Evolutionary conservation across 2,329 filamentous ascomycete genomes (phyloP).

Genomic region (Colletotrichum tanaceti): DNA sequence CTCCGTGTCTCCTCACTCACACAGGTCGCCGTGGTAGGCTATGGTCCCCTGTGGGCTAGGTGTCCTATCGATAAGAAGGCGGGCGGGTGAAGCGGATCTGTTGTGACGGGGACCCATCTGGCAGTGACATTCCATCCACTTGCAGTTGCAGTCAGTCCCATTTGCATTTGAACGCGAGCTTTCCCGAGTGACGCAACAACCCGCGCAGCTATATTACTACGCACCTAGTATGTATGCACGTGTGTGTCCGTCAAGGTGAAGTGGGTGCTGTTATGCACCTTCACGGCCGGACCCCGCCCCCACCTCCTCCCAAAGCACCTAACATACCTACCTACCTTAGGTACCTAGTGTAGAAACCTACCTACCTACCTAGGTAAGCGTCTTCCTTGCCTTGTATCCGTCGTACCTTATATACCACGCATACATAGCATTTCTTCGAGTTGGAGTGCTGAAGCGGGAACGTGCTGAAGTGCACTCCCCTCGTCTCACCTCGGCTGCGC

Average conservation of each 20-base stretch:
- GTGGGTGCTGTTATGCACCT: constrained; percentile 11
- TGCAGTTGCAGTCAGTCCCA: not conserved
- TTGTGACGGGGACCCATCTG: constrained; percentile 10
- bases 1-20: constrained; percentile 3
- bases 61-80: constrained; percentile 36
- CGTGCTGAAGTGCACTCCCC: not conserved
- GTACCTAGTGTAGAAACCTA: too few species aligned
- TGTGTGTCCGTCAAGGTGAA: constrained; percentile 15
- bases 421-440: too few species aligned
- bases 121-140: constrained; percentile 39
- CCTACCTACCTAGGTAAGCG: not conserved
- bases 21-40: constrained; percentile 10
- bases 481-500: not conserved
- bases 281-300: constrained; percentile 14
- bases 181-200: constrained; percentile 15
- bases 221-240: too few species aligned
- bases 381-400: too few species aligned
- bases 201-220: too few species aligned
- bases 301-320: constrained; percentile 6
- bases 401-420: too few species aligned
- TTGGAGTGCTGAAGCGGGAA: too few species aligned
- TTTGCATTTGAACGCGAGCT: constrained; percentile 11
- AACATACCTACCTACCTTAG: too few species aligned
- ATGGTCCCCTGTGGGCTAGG: constrained; percentile 8
- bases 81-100: constrained; percentile 20